These are phyloP conservation scores for Kodamaea restingae DNA, from an alignment of 805 yeast genomes.

Conservation along the genomic window DNA sequence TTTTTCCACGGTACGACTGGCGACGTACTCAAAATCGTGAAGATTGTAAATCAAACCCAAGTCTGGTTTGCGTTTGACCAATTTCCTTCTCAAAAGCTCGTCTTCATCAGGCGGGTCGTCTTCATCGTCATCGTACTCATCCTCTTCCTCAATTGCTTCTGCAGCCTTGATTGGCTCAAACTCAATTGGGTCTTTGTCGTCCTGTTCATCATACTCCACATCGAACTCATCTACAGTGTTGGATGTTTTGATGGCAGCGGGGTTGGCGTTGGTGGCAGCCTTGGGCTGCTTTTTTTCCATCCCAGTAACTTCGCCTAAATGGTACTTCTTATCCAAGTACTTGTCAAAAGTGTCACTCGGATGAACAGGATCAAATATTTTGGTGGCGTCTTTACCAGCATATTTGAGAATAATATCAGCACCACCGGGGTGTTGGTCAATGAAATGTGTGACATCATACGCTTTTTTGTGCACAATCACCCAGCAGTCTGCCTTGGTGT, in stretches of 20 bases:
- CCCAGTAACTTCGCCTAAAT: constrained; percentile 31
- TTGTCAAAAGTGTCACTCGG: constrained; percentile 81
- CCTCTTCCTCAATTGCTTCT: constrained; percentile 16
- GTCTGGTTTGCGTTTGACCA: constrained; percentile 54
- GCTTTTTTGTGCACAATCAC: constrained; percentile 75
- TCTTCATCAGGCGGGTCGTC: constrained; percentile 33
- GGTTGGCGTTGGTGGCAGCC: constrained; percentile 3
- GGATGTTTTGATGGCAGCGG: constrained; percentile 13
- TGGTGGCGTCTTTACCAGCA: constrained; percentile 59
- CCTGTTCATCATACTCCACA: constrained; percentile 43
- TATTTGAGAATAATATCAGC: constrained; percentile 49
- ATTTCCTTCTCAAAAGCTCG: constrained; percentile 23
- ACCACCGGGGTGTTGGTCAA: constrained; percentile 62
- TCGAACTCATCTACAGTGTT: constrained; percentile 32
- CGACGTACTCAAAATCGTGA: constrained; percentile 84
- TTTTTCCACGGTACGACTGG: constrained; percentile 69
- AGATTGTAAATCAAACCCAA: constrained; percentile 67
- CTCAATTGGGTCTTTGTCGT: constrained; percentile 24
- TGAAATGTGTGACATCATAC: constrained; percentile 68
- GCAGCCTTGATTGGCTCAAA: constrained; percentile 1
- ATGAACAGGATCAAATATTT: constrained; percentile 83
- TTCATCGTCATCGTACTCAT: constrained; percentile 29
- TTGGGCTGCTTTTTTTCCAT: constrained; percentile 1
- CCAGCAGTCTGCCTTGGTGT: constrained; percentile 68
- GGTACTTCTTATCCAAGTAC: constrained; percentile 47